phyloP scores from a whole-genome alignment of 2,329 filamentous ascomycete genomes.

The Microcyclosporella mali region DNA sequence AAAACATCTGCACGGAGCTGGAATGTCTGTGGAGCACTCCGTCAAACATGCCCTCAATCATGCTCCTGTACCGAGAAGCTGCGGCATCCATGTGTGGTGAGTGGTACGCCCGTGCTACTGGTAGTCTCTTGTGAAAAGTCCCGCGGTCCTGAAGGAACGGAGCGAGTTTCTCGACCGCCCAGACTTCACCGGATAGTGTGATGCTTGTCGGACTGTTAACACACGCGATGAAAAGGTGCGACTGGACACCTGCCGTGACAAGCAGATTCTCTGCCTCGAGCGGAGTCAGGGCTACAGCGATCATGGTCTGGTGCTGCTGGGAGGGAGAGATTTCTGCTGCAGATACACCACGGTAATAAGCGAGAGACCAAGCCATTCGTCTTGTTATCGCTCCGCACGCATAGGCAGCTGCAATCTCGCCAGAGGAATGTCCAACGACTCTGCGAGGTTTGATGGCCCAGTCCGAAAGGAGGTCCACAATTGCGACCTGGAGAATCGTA shows the following conservation, averaged over 20 bases:
- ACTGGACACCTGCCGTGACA: too few relatives aligned
- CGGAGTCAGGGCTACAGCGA: too few relatives aligned
- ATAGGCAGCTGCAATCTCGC: conserved; percentile 31
- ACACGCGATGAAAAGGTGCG: conserved; percentile 29
- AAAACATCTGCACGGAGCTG: too few relatives aligned
- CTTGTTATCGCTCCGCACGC: conserved; percentile 18
- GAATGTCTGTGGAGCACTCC: too few relatives aligned
- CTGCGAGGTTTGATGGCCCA: background rate
- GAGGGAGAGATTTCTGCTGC: background rate
- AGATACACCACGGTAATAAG: conserved; percentile 13
- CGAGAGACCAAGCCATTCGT: conserved; percentile 7
- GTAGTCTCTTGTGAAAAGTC: conserved; percentile 25
- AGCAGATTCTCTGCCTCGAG: too few relatives aligned
- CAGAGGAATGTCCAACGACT: conserved; percentile 8
- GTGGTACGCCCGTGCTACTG: background rate
- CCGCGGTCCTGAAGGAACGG: conserved; percentile 28
- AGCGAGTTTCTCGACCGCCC: conserved; percentile 30
- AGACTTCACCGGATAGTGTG: conserved; percentile 35
- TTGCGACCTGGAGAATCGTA: conserved; percentile 11
- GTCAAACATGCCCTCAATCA: conserved; percentile 1
- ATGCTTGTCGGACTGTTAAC: conserved; percentile 37
- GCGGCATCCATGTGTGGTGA: background rate
- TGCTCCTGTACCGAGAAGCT: conserved; percentile 6
- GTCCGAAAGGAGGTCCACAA: conserved; percentile 5
- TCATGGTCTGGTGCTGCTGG: conserved; percentile 24